Percentiles rank a stretch among this genome's conserved stretches.
These are phyloP conservation scores for Alternaria solani DNA, from an alignment of 2,329 filamentous ascomycete genomes.

Conservation along the genomic window DNA sequence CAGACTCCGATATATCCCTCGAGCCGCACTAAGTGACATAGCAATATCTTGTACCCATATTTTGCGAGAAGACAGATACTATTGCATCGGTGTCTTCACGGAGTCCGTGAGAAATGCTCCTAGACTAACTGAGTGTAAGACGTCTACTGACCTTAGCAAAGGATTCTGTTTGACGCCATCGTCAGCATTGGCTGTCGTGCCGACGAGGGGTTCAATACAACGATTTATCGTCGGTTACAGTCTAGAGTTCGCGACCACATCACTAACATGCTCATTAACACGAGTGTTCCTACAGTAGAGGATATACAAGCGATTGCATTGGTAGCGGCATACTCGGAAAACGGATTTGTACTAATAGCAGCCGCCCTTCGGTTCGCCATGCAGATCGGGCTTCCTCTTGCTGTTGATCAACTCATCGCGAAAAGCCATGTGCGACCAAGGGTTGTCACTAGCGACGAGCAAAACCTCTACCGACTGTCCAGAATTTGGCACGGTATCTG, in stretches of 20 bases:
- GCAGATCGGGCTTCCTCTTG: slow-evolving; percentile 54
- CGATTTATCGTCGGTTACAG: slow-evolving; percentile 47
- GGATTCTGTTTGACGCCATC: slow-evolving; percentile 61
- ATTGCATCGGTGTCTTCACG: slow-evolving; percentile 57
- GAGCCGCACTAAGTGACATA: slow-evolving; percentile 24
- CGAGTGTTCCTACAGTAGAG: slow-evolving; percentile 54
- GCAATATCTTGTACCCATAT: slow-evolving; percentile 61
- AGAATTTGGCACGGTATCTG: slow-evolving; percentile 63
- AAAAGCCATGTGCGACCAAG: slow-evolving; percentile 15
- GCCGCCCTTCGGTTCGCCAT: slow-evolving; percentile 62
- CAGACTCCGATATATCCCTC: not conserved
- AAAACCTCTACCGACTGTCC: slow-evolving; percentile 45
- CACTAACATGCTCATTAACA: slow-evolving; percentile 58
- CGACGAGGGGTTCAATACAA: slow-evolving; percentile 53
- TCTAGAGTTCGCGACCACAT: slow-evolving; percentile 50
- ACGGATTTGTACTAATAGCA: slow-evolving; percentile 60
- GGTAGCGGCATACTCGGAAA: slow-evolving; percentile 62
- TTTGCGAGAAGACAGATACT: slow-evolving; percentile 57
- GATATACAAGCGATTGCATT: slow-evolving; percentile 62
- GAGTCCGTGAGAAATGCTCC: slow-evolving; percentile 43
- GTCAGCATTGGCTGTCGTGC: slow-evolving; percentile 62
- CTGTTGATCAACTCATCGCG: slow-evolving; percentile 54
- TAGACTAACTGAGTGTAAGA: not conserved
- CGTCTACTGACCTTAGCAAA: not conserved
- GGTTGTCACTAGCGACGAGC: slow-evolving; percentile 33